Evolutionary conservation across 2,329 filamentous ascomycete species (phyloP), one percentile per base, ranked within the genome.

Genomic region (Davidsoniella neocaledoniae): DNA sequence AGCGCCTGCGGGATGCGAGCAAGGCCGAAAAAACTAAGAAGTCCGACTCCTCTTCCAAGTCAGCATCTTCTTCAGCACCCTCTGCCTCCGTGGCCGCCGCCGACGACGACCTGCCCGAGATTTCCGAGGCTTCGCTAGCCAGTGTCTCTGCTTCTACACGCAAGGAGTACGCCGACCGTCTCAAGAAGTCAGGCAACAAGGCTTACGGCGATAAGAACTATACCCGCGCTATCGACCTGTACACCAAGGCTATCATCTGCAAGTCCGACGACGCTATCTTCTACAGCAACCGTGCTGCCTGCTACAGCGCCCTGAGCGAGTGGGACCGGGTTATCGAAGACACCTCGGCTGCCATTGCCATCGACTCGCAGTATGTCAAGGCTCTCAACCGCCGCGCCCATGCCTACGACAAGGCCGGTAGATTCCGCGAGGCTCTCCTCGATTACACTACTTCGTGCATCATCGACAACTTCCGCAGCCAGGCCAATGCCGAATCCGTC

Each of bases 401-500:
- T 62, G 91, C 91, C 52, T 98, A 96, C 66, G 91, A 98, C 68
- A 84, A 95, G 64, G 77, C 91, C 42, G 81, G 81, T 59, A 83
- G 82, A 67, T 94, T 83, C 71, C 91, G 87, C 64, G 90, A 96
- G 63, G 90, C 91, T 43, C 80, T 98, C 7, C 77, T 98, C 55
- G 91, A 98, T 68, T 96, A 94, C 69, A 98, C 91, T 7, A 91
- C 91, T 52, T 95, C 90, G 68, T 98, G 91, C 70, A 98, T 98
- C 65, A 94, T 98, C 63, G 91, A 98, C 64, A 84, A 84, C 55
- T 98, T 98, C 74, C 83, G 85, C 68, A 96, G 91, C 65, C 84
- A 94, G 60, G 72, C 76, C 54, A 93, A 85, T 61, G 87, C 90
- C 21, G 79, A 88, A 64, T 81, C 87, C 42, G 88, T 98, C 8